phyloP scores from a whole-genome alignment of 2,329 filamentous ascomycete species.

The Fusarium sp. region DNA sequence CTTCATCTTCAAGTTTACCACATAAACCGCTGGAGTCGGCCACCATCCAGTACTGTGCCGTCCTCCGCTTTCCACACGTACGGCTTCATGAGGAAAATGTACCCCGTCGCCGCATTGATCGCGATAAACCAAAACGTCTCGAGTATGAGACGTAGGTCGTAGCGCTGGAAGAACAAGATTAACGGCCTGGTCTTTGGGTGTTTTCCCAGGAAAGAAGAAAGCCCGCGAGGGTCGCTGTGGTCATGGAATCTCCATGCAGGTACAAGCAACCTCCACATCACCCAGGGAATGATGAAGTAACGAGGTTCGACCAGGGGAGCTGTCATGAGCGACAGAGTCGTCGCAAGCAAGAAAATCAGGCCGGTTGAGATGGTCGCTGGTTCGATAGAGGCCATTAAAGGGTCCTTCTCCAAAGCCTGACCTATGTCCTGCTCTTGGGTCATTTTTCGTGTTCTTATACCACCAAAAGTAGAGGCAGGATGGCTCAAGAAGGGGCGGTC shows the following conservation, averaged over 20 bases:
- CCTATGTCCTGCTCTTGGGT: conserved; percentile 8
- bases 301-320: conserved; percentile 94
- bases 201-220: conserved; percentile 5
- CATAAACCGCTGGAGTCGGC: conserved; percentile 80
- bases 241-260: conserved; percentile 60
- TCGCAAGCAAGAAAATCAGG: conserved; percentile 72
- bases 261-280: conserved; percentile 87
- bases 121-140: conserved; percentile 77
- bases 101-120: conserved; percentile 74
- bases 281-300: conserved; percentile 96
- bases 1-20: conserved; percentile 63
- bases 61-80: conserved; percentile 72
- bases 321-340: conserved; percentile 81
- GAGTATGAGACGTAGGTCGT: conserved; percentile 61
- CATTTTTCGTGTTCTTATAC: conserved; percentile 15
- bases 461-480: conserved; percentile 42
- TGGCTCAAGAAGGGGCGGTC: conserved; percentile 44
- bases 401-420: conserved; percentile 42
- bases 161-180: conserved; percentile 20
- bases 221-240: conserved; percentile 6
- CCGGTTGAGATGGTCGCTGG: conserved; percentile 61
- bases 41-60: conserved; percentile 64
- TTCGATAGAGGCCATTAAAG: conserved; percentile 44
- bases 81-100: conserved; percentile 74
- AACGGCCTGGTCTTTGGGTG: conserved; percentile 2